Evolutionary conservation across 2,329 filamentous ascomycete genomes (phyloP).

Genomic region (Periconia digitata): DNA sequence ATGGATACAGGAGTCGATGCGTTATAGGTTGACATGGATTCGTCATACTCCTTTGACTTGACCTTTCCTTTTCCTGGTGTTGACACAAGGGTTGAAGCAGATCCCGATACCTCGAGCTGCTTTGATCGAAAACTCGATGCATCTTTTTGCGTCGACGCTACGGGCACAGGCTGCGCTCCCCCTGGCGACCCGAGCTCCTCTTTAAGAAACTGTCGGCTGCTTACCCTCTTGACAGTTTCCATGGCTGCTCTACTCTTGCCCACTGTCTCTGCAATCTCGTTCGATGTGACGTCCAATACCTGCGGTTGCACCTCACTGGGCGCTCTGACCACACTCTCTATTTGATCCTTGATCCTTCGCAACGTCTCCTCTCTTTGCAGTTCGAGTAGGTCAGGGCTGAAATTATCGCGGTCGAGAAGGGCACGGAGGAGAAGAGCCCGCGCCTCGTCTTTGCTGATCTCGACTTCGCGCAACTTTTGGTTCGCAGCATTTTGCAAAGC

Average conservation of each 20-base stretch:
- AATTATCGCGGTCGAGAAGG: constrained; percentile 34
- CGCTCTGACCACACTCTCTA: constrained; percentile 33
- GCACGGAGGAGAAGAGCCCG: constrained; percentile 36
- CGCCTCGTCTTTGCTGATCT: constrained; percentile 40
- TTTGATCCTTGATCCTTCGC: constrained; percentile 35
- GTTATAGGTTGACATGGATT: constrained; percentile 21
- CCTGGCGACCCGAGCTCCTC: constrained; percentile 18
- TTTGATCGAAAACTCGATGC: background rate
- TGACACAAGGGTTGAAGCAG: constrained; percentile 25
- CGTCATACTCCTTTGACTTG: constrained; percentile 13
- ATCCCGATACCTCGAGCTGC: constrained; percentile 7
- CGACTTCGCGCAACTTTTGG: constrained; percentile 36
- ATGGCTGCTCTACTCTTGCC: constrained; percentile 35
- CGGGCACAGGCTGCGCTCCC: background rate
- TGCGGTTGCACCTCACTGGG: constrained; percentile 34
- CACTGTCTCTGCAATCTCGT: constrained; percentile 39
- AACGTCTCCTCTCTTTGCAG: constrained; percentile 35
- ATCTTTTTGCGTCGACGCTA: background rate
- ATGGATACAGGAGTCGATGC: constrained; percentile 20
- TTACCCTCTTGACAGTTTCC: constrained; percentile 43
- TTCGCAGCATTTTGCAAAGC: constrained; percentile 37
- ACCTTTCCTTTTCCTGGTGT: constrained; percentile 12
- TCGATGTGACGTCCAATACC: constrained; percentile 32
- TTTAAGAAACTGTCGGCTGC: constrained; percentile 27
- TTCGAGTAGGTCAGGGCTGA: constrained; percentile 35